phyloP scores from a whole-genome alignment of 371 early-diverging fungal species.

The Zopfochytrium polystomum region DNA sequence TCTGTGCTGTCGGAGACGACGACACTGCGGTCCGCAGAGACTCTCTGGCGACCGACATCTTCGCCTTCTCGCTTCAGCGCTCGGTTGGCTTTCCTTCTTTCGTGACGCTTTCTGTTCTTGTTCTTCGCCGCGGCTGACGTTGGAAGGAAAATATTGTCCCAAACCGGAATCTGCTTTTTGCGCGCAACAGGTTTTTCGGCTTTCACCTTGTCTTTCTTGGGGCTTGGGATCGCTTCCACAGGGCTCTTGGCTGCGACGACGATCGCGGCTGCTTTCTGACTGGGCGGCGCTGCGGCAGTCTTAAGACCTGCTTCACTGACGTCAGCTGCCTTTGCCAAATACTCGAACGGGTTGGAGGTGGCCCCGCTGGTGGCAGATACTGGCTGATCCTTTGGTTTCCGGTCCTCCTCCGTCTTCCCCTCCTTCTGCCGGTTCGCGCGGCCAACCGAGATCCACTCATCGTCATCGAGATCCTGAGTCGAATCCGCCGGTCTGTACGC shows the following conservation, averaged over 20 bases:
- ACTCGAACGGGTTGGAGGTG: too few relatives aligned
- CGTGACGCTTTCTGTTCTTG: constrained; percentile 14
- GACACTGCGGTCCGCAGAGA: background rate
- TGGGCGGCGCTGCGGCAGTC: background rate
- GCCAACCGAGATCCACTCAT: constrained; percentile 2
- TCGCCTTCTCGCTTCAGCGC: too few relatives aligned
- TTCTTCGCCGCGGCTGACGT: background rate
- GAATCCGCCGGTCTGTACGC: too few relatives aligned
- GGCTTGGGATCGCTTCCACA: too few relatives aligned
- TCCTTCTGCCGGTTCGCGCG: background rate
- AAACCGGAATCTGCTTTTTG: background rate
- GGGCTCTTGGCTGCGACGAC: too few relatives aligned
- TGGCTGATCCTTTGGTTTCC: too few relatives aligned
- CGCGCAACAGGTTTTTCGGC: too few relatives aligned
- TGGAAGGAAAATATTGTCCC: background rate
- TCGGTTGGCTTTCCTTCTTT: background rate
- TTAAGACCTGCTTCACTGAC: background rate
- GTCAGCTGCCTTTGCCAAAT: background rate
- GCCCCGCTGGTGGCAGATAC: too few relatives aligned
- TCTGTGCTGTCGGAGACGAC: too few relatives aligned
- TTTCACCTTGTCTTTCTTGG: too few relatives aligned
- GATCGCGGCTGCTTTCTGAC: too few relatives aligned
- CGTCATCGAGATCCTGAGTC: background rate
- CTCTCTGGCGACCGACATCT: too few relatives aligned
- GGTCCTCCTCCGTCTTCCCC: background rate